Conservation (phyloP, 257 asterid species). For the Solanum sitiens region DNA sequence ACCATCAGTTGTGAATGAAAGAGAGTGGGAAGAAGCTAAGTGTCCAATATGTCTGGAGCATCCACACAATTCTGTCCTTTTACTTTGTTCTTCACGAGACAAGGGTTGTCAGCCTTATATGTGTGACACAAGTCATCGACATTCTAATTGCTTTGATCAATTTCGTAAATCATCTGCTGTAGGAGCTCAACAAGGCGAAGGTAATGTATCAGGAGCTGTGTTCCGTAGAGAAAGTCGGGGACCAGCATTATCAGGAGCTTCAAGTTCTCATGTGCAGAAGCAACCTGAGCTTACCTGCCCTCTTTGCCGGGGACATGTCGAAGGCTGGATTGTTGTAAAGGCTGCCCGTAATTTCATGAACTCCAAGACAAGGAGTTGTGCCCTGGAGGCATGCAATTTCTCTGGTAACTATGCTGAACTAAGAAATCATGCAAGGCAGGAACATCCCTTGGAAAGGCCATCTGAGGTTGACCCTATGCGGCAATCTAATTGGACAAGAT, state of each 20-base stretch:
- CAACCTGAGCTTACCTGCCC: slow-evolving; percentile 40
- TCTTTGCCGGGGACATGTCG: slow-evolving; percentile 55
- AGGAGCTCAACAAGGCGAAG: not conserved
- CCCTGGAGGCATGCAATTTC: slow-evolving; percentile 52
- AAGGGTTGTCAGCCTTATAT: slow-evolving; percentile 75
- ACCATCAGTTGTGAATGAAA: slow-evolving; percentile 24
- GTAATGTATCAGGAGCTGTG: not conserved
- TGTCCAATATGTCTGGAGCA: slow-evolving; percentile 76
- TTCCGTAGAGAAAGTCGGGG: not conserved
- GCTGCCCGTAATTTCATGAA: slow-evolving; percentile 47
- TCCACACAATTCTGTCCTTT: slow-evolving; percentile 57
- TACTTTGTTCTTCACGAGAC: slow-evolving; percentile 45
- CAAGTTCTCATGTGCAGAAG: not conserved
- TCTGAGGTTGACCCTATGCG: slow-evolving; percentile 38
- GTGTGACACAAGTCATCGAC: slow-evolving; percentile 77
- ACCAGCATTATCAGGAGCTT: not conserved
- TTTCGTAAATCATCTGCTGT: slow-evolving; percentile 25
- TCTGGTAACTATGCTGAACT: slow-evolving; percentile 44
- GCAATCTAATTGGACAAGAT: slow-evolving; percentile 37
- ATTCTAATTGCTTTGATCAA: slow-evolving; percentile 64
- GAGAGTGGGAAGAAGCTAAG: slow-evolving; percentile 60
- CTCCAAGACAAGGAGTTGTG: slow-evolving; percentile 40
- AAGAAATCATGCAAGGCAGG: slow-evolving; percentile 65
- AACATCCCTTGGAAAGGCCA: slow-evolving; percentile 53
- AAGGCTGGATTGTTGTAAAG: slow-evolving; percentile 29